These are phyloP conservation scores for Acer negundo DNA, from an alignment of 345 rosid genomes.

Conservation along the genomic window DNA sequence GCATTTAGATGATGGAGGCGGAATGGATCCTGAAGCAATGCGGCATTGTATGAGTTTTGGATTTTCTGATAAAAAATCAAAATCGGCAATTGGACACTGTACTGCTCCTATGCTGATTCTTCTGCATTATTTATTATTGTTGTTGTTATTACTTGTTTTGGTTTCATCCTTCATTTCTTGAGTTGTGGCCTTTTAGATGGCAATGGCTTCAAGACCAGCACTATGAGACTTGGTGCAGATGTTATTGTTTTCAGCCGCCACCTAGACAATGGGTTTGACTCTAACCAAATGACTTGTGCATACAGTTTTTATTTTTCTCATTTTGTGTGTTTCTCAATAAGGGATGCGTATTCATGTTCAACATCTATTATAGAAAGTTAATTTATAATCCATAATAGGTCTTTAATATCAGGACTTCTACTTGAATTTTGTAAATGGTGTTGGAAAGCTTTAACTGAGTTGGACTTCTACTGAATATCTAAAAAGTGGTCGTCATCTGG, in stretches of 20 bases:
- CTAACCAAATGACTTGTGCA: not conserved
- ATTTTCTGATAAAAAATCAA: slow-evolving; percentile 83
- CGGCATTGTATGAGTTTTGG: slow-evolving; percentile 95
- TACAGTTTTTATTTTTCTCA: slow-evolving; percentile 5
- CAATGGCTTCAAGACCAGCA: slow-evolving; percentile 97
- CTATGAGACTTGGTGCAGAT: slow-evolving; percentile 98
- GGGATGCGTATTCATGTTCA: not conserved
- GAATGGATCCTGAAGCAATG: slow-evolving; percentile 92
- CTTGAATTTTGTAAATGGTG: not conserved
- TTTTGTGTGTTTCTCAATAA: slow-evolving; percentile 5
- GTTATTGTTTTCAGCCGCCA: slow-evolving; percentile 88
- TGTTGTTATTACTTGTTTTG: slow-evolving; percentile 7
- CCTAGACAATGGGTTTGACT: slow-evolving; percentile 57
- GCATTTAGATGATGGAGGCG: slow-evolving; percentile 87
- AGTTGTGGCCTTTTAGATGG: slow-evolving; percentile 70
- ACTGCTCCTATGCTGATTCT: slow-evolving; percentile 26
- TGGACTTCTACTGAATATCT: not conserved
- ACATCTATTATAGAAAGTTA: not conserved
- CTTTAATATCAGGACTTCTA: not conserved
- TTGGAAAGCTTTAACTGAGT: not conserved
- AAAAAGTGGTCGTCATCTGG: not conserved
- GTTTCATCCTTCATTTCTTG: slow-evolving; percentile 21
- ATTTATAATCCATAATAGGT: not conserved
- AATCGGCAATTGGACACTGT: slow-evolving; percentile 86
- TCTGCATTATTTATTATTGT: slow-evolving; percentile 1